Percentiles rank a stretch among this genome's conserved stretches.
These are phyloP conservation scores for Microthlaspi erraticum DNA, from an alignment of 345 rosid genomes.

Conservation along the genomic window DNA sequence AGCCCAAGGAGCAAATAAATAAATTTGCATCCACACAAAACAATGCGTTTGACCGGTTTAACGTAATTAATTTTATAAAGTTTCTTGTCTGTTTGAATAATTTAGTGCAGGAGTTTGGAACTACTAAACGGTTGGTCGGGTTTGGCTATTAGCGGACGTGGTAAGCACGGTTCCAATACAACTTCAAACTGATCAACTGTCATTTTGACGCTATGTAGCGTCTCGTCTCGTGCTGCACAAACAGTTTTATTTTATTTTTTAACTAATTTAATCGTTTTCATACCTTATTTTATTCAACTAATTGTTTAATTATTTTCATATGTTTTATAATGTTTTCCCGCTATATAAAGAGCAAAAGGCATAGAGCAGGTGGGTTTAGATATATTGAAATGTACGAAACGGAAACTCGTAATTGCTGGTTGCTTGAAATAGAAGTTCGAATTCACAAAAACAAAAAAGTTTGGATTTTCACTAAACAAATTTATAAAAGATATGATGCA, in stretches of 20 bases:
- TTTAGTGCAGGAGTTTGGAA: constrained; percentile 23
- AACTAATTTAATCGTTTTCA: background rate
- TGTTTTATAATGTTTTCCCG: background rate
- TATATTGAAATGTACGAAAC: background rate
- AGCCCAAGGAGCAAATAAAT: constrained; percentile 45
- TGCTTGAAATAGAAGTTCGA: constrained; percentile 32
- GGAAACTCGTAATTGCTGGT: background rate
- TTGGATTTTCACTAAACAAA: background rate
- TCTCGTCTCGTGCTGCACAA: constrained; percentile 35
- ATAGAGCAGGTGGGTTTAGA: background rate
- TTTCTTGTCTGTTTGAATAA: constrained; percentile 2
- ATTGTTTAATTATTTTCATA: background rate
- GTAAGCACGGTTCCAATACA: constrained; percentile 26
- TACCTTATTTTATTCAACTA: background rate
- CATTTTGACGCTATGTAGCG: constrained; percentile 37
- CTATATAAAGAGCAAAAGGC: background rate
- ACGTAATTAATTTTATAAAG: background rate
- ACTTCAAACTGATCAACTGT: constrained; percentile 41
- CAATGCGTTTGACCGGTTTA: constrained; percentile 41
- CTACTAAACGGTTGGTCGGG: constrained; percentile 32
- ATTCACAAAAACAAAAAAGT: too few relatives aligned
- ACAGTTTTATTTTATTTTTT: background rate
- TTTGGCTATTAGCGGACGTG: constrained; percentile 35
- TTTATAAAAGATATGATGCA: background rate
- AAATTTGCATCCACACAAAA: constrained; percentile 35